Conservation (phyloP, 306 rosid genomes). For the Corylus heterophylla region DNA sequence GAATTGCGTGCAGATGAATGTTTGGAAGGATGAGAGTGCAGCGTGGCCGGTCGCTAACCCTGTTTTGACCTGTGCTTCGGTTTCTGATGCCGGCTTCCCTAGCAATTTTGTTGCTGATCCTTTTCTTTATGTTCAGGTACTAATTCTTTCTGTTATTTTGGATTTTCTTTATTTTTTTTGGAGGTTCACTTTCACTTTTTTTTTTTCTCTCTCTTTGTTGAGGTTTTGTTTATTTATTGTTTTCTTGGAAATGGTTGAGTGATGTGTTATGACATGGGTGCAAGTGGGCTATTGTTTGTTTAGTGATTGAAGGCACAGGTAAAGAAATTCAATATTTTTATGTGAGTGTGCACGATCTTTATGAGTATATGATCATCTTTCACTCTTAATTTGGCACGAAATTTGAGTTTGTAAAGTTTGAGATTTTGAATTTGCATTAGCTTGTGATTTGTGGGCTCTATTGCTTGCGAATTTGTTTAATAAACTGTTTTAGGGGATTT, state of each 20-base stretch:
- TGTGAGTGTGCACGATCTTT: background rate
- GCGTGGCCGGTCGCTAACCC: slow-evolving; percentile 99
- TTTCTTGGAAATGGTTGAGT: background rate
- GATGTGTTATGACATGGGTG: background rate
- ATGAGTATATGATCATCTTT: background rate
- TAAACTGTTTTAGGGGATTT: background rate
- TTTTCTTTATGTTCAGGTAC: slow-evolving; percentile 82
- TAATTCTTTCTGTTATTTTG: slow-evolving; percentile 15
- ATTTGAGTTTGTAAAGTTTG: background rate
- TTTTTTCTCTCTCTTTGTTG: background rate
- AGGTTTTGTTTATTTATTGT: background rate
- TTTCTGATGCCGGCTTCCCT: slow-evolving; percentile 85
- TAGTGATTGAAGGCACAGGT: background rate
- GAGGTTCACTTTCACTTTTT: background rate
- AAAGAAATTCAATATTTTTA: background rate
- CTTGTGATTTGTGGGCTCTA: background rate
- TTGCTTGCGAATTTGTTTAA: background rate
- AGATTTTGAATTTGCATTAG: background rate
- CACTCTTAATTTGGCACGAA: background rate
- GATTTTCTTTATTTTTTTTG: slow-evolving; percentile 19
- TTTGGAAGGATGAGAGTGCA: slow-evolving; percentile 65
- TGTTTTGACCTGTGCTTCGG: slow-evolving; percentile 87
- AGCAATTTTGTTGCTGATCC: slow-evolving; percentile 99
- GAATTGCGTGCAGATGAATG: slow-evolving; percentile 57
- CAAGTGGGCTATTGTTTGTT: background rate